Evolutionary conservation across 2,329 filamentous ascomycete species (phyloP), one percentile per base, ranked within the genome.

Genomic region (Talaromyces amestolkiae): DNA sequence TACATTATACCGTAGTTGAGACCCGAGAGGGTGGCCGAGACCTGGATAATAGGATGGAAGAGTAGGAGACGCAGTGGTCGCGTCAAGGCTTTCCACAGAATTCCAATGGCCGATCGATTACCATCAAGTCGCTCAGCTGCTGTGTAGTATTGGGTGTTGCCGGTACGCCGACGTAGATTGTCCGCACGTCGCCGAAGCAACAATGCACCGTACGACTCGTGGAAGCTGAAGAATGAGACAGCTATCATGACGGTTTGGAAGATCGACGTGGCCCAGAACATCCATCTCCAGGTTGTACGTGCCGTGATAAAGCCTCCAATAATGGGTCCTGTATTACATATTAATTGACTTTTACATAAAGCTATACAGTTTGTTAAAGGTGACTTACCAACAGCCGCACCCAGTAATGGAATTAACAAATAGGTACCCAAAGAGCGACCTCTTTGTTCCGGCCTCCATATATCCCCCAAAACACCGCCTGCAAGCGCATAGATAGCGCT

Each of bases 221-320:
- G 72, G 8, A 83, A 72, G 39, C 77, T 75, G 51, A 82, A 68
- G 35, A 77, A 68, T 10, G 61, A 53, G 11, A 24, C 61, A 17
- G 59, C 11, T 13, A 66, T 45, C 39, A 69, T 37, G 10, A 66
- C 31, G 9, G 6, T 13, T 35, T 58, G 54, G 11, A 58, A 39
- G 10, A 58, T 58, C 17, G 54, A 58, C 19, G 54, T 58, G 17
- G 54, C n/a, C 54, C 54, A 58, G 31, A 67, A 62, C 72, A 72
- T 41, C 71, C 71, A 66, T 68, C 70, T 19, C 68, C 70, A 69
- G 51, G 65, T 69, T 9, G 71, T 71, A 22, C 70, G 68, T 69
- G 86, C 76, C 1, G 85, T 80, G 19, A 89, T 84, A 72, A 85
- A 88, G 2, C 83, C 86, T 22, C 86, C 86, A 1, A 82, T 81